phyloP scores from a whole-genome alignment of 75 land plant genomes.

The Cryptomeria japonica region DNA sequence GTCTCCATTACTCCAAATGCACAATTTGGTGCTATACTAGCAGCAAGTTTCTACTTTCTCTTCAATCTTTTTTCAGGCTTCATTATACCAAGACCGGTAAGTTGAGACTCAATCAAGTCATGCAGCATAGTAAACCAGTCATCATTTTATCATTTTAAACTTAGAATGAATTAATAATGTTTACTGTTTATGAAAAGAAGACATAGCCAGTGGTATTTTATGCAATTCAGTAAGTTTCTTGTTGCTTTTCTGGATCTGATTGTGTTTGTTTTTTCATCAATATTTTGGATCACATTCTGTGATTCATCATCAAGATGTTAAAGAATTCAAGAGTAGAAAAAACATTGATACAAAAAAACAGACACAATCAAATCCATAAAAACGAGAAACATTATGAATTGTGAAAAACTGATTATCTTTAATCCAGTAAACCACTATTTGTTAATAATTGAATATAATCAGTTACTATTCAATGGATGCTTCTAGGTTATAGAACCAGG shows the following conservation, averaged over 20 bases:
- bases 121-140: not conserved
- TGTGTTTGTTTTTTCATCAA: too few species aligned
- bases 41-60: constrained; percentile 47
- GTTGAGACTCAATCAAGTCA: not conserved
- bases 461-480: not conserved
- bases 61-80: constrained; percentile 77
- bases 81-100: constrained; percentile 66
- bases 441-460: not conserved
- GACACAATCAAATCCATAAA: too few species aligned
- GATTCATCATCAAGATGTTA: too few species aligned
- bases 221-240: not conserved
- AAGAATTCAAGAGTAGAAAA: too few species aligned
- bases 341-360: too few species aligned
- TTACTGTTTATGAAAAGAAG: not conserved
- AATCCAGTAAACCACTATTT: not conserved
- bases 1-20: constrained; percentile 52
- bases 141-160: not conserved
- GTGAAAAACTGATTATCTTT: too few species aligned
- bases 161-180: not conserved
- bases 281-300: too few species aligned
- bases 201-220: not conserved
- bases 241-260: too few species aligned
- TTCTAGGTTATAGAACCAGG: too few species aligned
- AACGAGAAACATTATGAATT: too few species aligned
- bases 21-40: constrained; percentile 56